Percentiles rank a stretch among this genome's conserved stretches.
phyloP scores from a whole-genome alignment of 73 alveolate genomes.

The Blepharisma stoltei region DNA sequence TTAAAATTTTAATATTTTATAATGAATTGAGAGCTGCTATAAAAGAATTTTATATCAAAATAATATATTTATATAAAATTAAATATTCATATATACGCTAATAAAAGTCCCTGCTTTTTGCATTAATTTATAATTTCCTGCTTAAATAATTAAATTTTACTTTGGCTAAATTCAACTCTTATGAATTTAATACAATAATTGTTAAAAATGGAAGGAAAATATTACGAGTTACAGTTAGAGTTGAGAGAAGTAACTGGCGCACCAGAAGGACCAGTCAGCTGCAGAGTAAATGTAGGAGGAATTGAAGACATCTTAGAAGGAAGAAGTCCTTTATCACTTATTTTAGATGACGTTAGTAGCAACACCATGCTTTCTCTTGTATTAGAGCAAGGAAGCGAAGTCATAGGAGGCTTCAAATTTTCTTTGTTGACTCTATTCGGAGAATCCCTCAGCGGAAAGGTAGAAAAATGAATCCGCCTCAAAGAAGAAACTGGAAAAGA shows the following conservation, averaged over 20 bases:
- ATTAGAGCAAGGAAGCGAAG: not conserved
- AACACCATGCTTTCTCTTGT: not conserved
- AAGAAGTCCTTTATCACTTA: not conserved
- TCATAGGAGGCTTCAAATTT: not conserved
- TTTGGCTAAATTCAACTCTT: too few species aligned
- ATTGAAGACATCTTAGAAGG: not conserved
- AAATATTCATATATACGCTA: too few species aligned
- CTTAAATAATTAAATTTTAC: too few species aligned
- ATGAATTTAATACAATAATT: not conserved
- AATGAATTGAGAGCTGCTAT: too few species aligned
- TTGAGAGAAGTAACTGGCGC: constrained; percentile 13
- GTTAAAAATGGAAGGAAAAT: constrained; percentile 23
- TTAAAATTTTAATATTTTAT: too few species aligned
- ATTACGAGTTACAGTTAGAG: constrained; percentile 12
- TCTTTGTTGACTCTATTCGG: not conserved
- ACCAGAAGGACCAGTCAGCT: constrained; percentile 12
- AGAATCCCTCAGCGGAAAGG: constrained; percentile 14
- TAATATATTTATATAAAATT: too few species aligned
- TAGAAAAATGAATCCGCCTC: constrained; percentile 20
- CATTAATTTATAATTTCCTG: too few species aligned
- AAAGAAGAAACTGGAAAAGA: constrained; percentile 22
- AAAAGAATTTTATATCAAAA: too few species aligned
- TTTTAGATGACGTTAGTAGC: not conserved
- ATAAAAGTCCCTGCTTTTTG: too few species aligned
- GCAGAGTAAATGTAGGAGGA: not conserved